phyloP scores from a whole-genome alignment of 2,329 filamentous ascomycete species.

The Scortechinia acanthostroma region DNA sequence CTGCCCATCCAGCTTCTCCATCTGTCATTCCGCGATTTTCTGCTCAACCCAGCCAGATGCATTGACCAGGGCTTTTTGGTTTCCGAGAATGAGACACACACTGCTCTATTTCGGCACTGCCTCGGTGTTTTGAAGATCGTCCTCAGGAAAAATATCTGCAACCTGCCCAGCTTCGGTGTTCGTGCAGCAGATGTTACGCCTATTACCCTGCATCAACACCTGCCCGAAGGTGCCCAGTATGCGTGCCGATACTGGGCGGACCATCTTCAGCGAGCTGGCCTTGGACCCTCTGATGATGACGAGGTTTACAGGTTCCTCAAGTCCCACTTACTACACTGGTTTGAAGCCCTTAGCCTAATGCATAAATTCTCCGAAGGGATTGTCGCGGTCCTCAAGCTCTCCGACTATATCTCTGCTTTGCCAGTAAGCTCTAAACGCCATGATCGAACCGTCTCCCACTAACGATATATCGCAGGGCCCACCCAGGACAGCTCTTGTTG shows the following conservation, averaged over 20 bases:
- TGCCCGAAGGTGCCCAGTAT: conserved; percentile 11
- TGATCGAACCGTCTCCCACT: no score
- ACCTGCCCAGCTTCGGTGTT: conserved; percentile 6
- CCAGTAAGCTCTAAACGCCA: no score
- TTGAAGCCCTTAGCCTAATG: conserved; percentile 8
- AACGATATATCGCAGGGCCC: no score
- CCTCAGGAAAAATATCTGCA: conserved; percentile 17
- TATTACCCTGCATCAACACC: conserved; percentile 5
- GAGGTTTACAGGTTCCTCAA: conserved; percentile 7
- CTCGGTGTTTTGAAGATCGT: conserved; percentile 14
- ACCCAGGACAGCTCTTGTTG: no score
- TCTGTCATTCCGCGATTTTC: background rate
- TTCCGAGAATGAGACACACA: background rate
- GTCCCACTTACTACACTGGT: conserved; percentile 10
- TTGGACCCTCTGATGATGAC: conserved; percentile 2
- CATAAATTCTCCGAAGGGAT: no score
- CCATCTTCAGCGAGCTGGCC: conserved; percentile 7
- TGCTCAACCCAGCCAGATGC: background rate
- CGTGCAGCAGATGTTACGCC: conserved; percentile 2
- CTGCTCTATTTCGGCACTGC: background rate
- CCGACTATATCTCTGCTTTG: no score
- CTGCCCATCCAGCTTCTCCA: background rate
- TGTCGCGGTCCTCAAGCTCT: no score
- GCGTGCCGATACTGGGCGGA: conserved; percentile 12
- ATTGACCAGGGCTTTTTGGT: background rate